These are phyloP conservation scores for Bipolaris oryzae DNA, from an alignment of 2,329 filamentous ascomycete species.

Conservation along the genomic window DNA sequence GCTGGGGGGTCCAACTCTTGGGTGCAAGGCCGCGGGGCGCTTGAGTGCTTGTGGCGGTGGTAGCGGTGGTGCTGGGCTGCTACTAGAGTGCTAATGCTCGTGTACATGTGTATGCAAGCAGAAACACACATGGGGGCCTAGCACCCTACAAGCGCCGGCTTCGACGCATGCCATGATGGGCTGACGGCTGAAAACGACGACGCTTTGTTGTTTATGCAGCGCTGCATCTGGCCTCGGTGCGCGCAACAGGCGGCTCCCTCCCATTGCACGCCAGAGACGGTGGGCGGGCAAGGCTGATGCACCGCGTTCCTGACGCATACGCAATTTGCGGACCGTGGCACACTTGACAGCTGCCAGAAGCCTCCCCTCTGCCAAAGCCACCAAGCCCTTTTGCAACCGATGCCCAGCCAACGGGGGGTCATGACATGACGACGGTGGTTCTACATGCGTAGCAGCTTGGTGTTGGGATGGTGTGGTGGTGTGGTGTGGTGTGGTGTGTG, in stretches of 20 bases:
- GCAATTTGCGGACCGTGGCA: slow-evolving; percentile 48
- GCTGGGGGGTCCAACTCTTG: too few species aligned
- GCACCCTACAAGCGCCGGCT: slow-evolving; percentile 27
- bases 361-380: slow-evolving; percentile 30
- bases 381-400: slow-evolving; percentile 4
- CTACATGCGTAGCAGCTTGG: too few species aligned
- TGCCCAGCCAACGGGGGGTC: slow-evolving; percentile 6
- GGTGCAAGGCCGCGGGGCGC: too few species aligned
- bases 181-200: slow-evolving; percentile 23
- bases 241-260: slow-evolving; percentile 44
- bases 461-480: slow-evolving; percentile 24
- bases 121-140: slow-evolving; percentile 21
- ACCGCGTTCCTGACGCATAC: slow-evolving; percentile 52
- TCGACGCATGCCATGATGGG: too few species aligned
- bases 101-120: neutral
- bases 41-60: too few species aligned
- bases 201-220: slow-evolving; percentile 38
- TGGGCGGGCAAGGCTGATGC: slow-evolving; percentile 46
- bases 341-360: slow-evolving; percentile 44
- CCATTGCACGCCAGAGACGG: slow-evolving; percentile 25
- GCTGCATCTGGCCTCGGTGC: slow-evolving; percentile 22
- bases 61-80: too few species aligned
- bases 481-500: slow-evolving; percentile 22
- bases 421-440: slow-evolving; percentile 36
- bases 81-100: too few species aligned